Percentiles rank a stretch among this genome's conserved stretches.
Conservation (phyloP, 305 asterid species). For the Caryopteris hybrid region DNA sequence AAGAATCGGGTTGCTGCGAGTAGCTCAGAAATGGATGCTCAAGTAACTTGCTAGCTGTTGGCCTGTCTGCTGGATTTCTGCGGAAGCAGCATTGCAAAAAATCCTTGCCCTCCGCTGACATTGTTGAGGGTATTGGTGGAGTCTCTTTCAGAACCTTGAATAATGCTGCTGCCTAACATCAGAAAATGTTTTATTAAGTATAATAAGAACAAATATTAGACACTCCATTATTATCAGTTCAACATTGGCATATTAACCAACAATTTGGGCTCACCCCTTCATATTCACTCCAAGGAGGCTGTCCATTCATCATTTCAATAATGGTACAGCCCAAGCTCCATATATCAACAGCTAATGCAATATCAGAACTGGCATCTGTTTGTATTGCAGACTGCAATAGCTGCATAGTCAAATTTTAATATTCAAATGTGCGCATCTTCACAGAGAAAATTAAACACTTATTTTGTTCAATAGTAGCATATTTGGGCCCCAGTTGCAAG, state of each 20-base stretch:
- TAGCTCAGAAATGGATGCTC: conserved; percentile 67
- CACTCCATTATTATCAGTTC: no score
- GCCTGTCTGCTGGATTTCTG: conserved; percentile 83
- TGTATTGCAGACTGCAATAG: conserved; percentile 54
- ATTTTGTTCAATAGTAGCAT: conserved; percentile 9
- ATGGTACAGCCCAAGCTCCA: conserved; percentile 99
- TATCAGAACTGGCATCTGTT: conserved; percentile 38
- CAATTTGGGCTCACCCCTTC: conserved; percentile 64
- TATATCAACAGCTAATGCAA: conserved; percentile 79
- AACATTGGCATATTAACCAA: neutral
- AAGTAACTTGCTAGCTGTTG: conserved; percentile 61
- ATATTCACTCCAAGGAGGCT: conserved; percentile 96
- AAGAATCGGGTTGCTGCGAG: conserved; percentile 38
- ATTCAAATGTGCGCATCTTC: neutral
- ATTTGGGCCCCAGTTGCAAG: conserved; percentile 1
- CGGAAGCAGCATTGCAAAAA: conserved; percentile 70
- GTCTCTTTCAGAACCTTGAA: conserved; percentile 74
- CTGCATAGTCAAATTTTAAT: conserved; percentile 29
- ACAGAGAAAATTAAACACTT: no score
- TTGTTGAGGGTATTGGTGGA: conserved; percentile 75
- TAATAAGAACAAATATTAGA: no score
- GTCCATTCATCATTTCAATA: conserved; percentile 83
- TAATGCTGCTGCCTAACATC: conserved; percentile 73
- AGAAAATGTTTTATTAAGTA: no score
- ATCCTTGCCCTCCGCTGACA: conserved; percentile 87